phyloP scores from a whole-genome alignment of 345 rosid species.

The thale cress (Arabidopsis thaliana) region DNA sequence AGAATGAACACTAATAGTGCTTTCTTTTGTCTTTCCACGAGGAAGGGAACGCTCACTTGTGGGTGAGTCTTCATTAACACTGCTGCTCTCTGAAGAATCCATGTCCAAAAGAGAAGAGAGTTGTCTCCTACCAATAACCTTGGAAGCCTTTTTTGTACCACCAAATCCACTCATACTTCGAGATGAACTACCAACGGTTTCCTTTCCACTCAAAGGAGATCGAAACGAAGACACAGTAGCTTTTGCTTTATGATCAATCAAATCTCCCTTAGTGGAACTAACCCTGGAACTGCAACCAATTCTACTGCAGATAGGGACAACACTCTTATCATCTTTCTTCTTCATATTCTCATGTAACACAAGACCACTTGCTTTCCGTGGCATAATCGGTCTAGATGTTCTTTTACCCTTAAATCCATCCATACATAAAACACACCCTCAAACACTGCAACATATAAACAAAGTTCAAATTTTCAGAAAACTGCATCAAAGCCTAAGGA shows the following conservation, averaged over 20 bases:
- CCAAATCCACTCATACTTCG: conserved; percentile 24
- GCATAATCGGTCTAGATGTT: conserved; percentile 42
- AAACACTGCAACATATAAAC: conserved; percentile 30
- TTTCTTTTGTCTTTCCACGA: conserved; percentile 57
- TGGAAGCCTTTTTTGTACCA: conserved; percentile 44
- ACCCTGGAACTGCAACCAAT: conserved; percentile 67
- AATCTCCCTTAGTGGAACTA: conserved; percentile 53
- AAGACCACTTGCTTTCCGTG: conserved; percentile 62
- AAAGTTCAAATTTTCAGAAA: neutral
- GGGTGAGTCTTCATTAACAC: conserved; percentile 56
- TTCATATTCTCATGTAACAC: conserved; percentile 64
- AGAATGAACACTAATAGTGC: conserved; percentile 12
- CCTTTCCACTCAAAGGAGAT: conserved; percentile 53
- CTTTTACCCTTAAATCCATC: conserved; percentile 76
- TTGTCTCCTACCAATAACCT: conserved; percentile 43
- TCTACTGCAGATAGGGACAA: conserved; percentile 66
- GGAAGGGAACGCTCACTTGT: conserved; percentile 33
- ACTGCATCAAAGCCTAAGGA: conserved; percentile 1
- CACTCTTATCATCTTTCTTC: conserved; percentile 57
- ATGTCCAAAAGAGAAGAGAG: conserved; percentile 58
- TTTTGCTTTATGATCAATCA: conserved; percentile 57
- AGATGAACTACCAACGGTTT: conserved; percentile 71
- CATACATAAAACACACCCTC: conserved; percentile 51
- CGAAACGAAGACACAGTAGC: conserved; percentile 40
- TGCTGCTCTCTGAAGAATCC: conserved; percentile 76